Evolutionary conservation across 1,284 basidiomycete species (phyloP), one percentile per base, ranked within the genome.

Genomic region (Ganoderma leucocontextum): DNA sequence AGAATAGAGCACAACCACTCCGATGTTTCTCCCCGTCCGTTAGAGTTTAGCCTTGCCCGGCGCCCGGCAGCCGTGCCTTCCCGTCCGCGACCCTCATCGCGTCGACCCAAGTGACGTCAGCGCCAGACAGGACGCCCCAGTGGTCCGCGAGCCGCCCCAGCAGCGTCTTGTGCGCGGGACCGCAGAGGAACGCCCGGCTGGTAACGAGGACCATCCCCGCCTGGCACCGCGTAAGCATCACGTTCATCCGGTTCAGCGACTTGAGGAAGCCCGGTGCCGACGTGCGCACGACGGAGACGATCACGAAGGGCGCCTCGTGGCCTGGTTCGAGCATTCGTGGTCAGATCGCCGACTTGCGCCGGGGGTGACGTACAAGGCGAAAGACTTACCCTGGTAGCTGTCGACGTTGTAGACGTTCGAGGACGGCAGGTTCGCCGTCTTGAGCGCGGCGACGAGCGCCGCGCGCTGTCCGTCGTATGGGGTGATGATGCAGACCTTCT

Each of bases 401-500:
- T 90, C 89, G 60, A 91, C 87, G 83, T 85, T 87, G 77, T 89
- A 91, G 69, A 85, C 87, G 63, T 84, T 89, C 68, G 91, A 85
- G 55, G 81, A 81, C 4, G 82, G 70, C 3, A 91, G 77, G 6
- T 79, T 77, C 76, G 0, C 78, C 0, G 76, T 64, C 68, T 86
- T 85, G 75, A 93, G 81, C 10, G 66, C 71, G 1, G 79, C 70
- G 72, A 90, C 87, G 74, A 93, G 82, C 15, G 79, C 63, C 53
- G 76, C 82, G n/a, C 89, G 83, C 75, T 93, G 91, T 3, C 82
- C 84, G 75, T 91, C 90, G 83, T 92, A 93, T 0, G 91, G 91
- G 6, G 90, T 93, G 60, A 93, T 89, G 64, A 93, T 85, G 55
- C 84, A 84, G 75, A 83, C 92, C 0, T 80, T 76, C 2, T 9